Conservation (phyloP, 345 rosid genomes). For the Eutrema japonicum region DNA sequence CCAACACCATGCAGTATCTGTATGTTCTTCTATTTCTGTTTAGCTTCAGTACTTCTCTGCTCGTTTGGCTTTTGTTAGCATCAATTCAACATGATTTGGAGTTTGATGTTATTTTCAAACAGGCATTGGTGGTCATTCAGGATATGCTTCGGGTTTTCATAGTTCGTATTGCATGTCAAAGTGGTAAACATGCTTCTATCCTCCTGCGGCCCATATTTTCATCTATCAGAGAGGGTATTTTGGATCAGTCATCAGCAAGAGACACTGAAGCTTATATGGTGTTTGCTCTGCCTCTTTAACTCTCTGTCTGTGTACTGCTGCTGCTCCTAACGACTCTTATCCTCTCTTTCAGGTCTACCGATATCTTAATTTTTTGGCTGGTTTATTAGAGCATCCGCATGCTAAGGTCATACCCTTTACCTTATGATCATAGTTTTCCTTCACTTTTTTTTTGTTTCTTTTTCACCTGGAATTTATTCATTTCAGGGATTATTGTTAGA, state of each 20-base stretch:
- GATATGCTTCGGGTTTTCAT: constrained; percentile 97
- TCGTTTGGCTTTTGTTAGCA: constrained; percentile 34
- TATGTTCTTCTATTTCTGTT: constrained; percentile 53
- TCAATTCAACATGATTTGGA: constrained; percentile 27
- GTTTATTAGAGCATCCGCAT: constrained; percentile 85
- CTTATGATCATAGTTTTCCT: constrained; percentile 29
- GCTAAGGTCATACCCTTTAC: constrained; percentile 62
- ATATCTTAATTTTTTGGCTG: constrained; percentile 74
- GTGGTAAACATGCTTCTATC: constrained; percentile 67
- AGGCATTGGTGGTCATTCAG: constrained; percentile 86
- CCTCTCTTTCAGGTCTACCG: constrained; percentile 63
- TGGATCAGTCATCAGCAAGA: constrained; percentile 51
- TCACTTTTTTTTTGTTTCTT: constrained; percentile 4
- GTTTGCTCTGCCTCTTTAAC: constrained; percentile 36
- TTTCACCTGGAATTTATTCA: constrained; percentile 28
- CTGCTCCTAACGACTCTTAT: constrained; percentile 33
- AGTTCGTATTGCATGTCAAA: constrained; percentile 78
- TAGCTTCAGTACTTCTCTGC: constrained; percentile 36
- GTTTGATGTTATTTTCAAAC: constrained; percentile 37
- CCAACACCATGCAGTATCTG: constrained; percentile 88
- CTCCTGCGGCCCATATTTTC: constrained; percentile 78
- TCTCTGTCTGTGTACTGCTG: constrained; percentile 29
- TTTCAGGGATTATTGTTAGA: constrained; percentile 68
- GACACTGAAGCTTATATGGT: constrained; percentile 85
- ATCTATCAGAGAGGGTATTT: constrained; percentile 58